These are phyloP conservation scores for Blastomyces silverae DNA, from an alignment of 2,329 filamentous ascomycete genomes.

Conservation along the genomic window DNA sequence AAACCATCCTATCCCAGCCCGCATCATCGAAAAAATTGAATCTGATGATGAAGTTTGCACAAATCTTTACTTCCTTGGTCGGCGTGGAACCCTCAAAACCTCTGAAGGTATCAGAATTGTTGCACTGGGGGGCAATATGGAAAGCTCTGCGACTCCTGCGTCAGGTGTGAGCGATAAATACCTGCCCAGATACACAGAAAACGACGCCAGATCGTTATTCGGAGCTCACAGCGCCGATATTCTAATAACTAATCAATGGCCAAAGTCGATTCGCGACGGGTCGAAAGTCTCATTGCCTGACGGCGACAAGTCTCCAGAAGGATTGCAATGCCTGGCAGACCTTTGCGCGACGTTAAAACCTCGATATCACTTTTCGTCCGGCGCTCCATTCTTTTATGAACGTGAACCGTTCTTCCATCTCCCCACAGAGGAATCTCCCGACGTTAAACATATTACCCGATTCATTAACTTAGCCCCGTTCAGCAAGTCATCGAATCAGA, in stretches of 20 bases:
- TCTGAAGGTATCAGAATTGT: slow-evolving; percentile 83
- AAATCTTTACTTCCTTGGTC: slow-evolving; percentile 87
- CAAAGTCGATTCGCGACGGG: slow-evolving; percentile 60
- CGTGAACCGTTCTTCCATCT: slow-evolving; percentile 83
- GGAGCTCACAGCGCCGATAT: slow-evolving; percentile 78
- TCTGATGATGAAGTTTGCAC: slow-evolving; percentile 68
- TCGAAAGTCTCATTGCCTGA: slow-evolving; percentile 59
- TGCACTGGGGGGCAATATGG: slow-evolving; percentile 67
- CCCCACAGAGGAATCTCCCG: slow-evolving; percentile 47
- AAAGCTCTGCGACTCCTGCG: slow-evolving; percentile 45
- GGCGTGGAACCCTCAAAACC: slow-evolving; percentile 80
- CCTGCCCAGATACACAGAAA: slow-evolving; percentile 67
- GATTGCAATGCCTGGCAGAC: slow-evolving; percentile 65
- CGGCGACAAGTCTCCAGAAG: slow-evolving; percentile 45
- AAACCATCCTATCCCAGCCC: slow-evolving; percentile 60
- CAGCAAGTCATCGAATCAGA: slow-evolving; percentile 69
- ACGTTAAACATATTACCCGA: slow-evolving; percentile 61
- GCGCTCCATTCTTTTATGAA: slow-evolving; percentile 70
- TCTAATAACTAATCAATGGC: slow-evolving; percentile 81
- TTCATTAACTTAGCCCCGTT: slow-evolving; percentile 84
- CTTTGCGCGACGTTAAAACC: slow-evolving; percentile 74
- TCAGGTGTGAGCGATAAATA: slow-evolving; percentile 55
- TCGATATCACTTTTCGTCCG: slow-evolving; percentile 80
- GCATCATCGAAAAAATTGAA: slow-evolving; percentile 66
- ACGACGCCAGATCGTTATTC: slow-evolving; percentile 67